Percentiles rank a stretch among this genome's conserved stretches.
phyloP scores from a whole-genome alignment of 768 basidiomycete species.

The Lepiota venenata region DNA sequence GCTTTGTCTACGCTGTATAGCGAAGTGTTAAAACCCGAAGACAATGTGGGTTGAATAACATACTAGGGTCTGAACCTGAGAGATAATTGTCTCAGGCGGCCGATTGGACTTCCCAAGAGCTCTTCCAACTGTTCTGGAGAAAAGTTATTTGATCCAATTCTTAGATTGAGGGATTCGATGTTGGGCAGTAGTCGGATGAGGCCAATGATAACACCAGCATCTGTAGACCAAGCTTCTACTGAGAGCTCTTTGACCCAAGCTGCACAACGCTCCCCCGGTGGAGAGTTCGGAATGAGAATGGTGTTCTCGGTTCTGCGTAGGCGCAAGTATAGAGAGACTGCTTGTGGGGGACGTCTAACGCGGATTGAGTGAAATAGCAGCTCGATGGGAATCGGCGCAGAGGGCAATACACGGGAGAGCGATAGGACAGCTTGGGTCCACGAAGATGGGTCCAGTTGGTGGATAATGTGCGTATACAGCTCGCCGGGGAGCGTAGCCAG shows the following conservation, averaged over 20 bases:
- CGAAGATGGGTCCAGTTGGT: conserved; percentile 40
- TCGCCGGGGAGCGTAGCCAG: conserved; percentile 54
- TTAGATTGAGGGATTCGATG: conserved; percentile 50
- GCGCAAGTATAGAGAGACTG: conserved; percentile 53
- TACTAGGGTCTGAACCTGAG: conserved; percentile 85
- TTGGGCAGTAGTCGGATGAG: conserved; percentile 55
- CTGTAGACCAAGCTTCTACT: conserved; percentile 64
- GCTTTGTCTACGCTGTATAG: conserved; percentile 59
- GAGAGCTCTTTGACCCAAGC: conserved; percentile 46
- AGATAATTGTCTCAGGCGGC: conserved; percentile 46
- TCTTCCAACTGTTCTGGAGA: conserved; percentile 80
- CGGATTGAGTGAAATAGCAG: conserved; percentile 58
- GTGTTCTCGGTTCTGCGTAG: conserved; percentile 33
- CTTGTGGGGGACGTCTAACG: conserved; percentile 47
- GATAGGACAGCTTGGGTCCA: conserved; percentile 54
- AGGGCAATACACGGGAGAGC: conserved; percentile 61
- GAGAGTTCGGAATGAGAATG: background rate
- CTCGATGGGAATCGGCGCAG: conserved; percentile 49
- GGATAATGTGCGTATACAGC: conserved; percentile 58
- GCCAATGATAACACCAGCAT: conserved; percentile 74
- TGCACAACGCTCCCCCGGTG: conserved; percentile 19
- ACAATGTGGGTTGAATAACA: conserved; percentile 22
- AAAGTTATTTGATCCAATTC: conserved; percentile 74
- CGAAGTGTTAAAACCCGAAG: conserved; percentile 3
- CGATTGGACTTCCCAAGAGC: conserved; percentile 47